Evolutionary conservation across 805 yeast species (phyloP).

Genomic region (Candida montana): DNA sequence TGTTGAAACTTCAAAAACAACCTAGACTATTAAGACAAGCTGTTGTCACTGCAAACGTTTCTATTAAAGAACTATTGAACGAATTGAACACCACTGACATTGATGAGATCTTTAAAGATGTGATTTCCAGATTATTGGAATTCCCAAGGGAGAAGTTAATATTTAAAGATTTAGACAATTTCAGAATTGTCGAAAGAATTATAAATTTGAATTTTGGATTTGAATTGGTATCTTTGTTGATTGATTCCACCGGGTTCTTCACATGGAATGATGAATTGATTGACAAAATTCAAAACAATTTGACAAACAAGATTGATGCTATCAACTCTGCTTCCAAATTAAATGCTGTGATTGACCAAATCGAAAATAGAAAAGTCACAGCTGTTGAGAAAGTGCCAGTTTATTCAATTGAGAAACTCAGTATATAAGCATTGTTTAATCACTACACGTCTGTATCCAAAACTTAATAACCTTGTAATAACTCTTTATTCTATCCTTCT

Average conservation of each 20-base stretch:
- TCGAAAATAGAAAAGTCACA: constrained; percentile 26
- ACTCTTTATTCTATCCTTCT: no score
- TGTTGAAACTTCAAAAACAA: constrained; percentile 45
- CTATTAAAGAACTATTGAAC: constrained; percentile 54
- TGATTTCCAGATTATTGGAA: constrained; percentile 56
- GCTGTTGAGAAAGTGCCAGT: constrained; percentile 43
- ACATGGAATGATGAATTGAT: constrained; percentile 53
- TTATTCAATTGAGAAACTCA: constrained; percentile 47
- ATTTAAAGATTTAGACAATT: constrained; percentile 26
- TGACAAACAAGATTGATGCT: constrained; percentile 43
- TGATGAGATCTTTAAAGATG: constrained; percentile 62
- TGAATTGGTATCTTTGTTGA: constrained; percentile 55
- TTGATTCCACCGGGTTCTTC: constrained; percentile 71
- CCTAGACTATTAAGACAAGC: constrained; percentile 77
- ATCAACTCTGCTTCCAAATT: constrained; percentile 34
- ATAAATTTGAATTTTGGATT: constrained; percentile 46
- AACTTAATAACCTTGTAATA: no score
- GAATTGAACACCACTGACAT: constrained; percentile 54
- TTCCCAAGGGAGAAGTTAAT: constrained; percentile 42
- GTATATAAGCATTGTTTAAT: constrained; percentile 15
- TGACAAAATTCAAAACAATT: constrained; percentile 36
- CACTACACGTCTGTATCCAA: no score
- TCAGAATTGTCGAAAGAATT: constrained; percentile 40
- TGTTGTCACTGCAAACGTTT: constrained; percentile 67
- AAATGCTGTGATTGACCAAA: constrained; percentile 23